Conservation (phyloP, 257 asterid genomes). For the Apocynum venetum region DNA sequence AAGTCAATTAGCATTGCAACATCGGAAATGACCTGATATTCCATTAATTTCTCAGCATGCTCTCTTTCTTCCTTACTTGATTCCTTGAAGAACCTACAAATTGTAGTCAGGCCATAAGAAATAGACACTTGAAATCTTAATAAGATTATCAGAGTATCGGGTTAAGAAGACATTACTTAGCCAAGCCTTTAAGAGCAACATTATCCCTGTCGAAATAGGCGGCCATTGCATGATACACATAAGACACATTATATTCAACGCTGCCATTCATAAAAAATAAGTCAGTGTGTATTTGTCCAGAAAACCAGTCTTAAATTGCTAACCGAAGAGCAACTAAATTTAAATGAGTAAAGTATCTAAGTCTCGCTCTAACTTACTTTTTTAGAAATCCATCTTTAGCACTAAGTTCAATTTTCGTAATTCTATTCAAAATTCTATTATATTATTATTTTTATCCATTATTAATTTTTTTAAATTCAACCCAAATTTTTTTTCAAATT, state of each 20-base stretch:
- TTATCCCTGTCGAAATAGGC: conserved; percentile 13
- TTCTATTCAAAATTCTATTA: no score
- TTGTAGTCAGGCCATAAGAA: neutral
- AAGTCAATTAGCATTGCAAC: neutral
- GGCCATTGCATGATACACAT: conserved; percentile 18
- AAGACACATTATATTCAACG: conserved; percentile 19
- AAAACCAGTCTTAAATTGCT: neutral
- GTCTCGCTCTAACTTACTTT: no score
- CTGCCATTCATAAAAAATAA: conserved; percentile 1
- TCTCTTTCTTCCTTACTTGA: conserved; percentile 69
- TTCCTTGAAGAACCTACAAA: conserved; percentile 66
- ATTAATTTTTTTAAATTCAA: no score
- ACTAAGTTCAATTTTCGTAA: no score
- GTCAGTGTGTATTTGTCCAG: neutral
- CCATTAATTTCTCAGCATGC: conserved; percentile 80
- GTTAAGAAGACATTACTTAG: conserved; percentile 3
- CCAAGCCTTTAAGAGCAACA: conserved; percentile 15
- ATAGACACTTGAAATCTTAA: neutral
- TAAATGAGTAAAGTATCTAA: no score
- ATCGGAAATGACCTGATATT: conserved; percentile 52
- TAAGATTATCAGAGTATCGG: neutral
- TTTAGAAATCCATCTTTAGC: no score
- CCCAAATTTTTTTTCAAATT: no score
- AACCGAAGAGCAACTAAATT: neutral
- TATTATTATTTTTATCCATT: no score